A percentile compares a stretch with the other conserved stretches of the same genome.
phyloP scores from a whole-genome alignment of 1,284 basidiomycete species.

The Vanrija humicola region DNA sequence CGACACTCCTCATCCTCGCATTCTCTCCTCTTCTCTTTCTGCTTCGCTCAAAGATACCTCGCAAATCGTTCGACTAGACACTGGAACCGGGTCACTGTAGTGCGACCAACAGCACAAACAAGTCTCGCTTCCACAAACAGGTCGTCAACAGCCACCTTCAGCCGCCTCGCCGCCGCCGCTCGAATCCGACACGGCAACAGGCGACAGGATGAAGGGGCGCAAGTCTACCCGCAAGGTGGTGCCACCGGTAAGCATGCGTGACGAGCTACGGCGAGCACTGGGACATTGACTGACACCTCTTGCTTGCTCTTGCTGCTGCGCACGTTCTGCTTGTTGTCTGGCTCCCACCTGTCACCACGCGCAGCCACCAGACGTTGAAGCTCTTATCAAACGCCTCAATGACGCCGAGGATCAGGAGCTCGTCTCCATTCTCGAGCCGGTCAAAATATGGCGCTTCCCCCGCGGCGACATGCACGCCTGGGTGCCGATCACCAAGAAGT shows the following conservation, averaged over 20 bases:
- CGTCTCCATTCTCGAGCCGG: constrained; percentile 15
- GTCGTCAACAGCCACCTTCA: neutral
- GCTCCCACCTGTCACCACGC: neutral
- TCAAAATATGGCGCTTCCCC: constrained; percentile 78
- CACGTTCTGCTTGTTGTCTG: too few species aligned
- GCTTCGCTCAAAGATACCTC: neutral
- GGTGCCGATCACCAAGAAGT: constrained; percentile 91
- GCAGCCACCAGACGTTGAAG: constrained; percentile 33
- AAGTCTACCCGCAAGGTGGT: constrained; percentile 35
- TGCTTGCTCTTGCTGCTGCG: neutral
- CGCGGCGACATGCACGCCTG: constrained; percentile 96
- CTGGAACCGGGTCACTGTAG: too few species aligned
- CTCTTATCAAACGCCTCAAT: constrained; percentile 31
- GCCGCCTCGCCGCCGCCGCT: neutral
- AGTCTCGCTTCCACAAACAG: neutral
- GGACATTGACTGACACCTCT: neutral
- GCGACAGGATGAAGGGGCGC: constrained; percentile 36
- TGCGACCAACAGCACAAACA: neutral
- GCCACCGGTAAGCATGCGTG: constrained; percentile 24
- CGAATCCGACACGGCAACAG: neutral
- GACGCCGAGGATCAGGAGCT: constrained; percentile 29
- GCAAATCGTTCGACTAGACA: too few species aligned
- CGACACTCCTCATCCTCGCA: neutral
- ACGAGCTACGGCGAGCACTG: neutral
- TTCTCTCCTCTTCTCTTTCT: neutral